These are phyloP conservation scores for Neurospora sp. DNA, from an alignment of 495 filamentous ascomycete species.

Conservation along the genomic window DNA sequence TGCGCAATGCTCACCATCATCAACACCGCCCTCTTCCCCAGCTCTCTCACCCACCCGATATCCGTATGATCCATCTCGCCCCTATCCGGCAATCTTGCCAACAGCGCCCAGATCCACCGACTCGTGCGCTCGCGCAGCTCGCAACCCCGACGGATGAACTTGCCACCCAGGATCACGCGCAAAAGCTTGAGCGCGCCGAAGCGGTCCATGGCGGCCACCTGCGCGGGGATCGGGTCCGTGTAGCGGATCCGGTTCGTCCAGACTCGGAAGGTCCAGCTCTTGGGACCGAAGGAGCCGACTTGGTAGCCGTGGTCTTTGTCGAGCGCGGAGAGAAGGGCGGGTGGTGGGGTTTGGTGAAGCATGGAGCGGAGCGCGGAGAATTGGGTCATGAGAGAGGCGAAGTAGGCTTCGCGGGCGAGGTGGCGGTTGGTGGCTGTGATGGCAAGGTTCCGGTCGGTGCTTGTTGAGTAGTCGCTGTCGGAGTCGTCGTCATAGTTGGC, in stretches of 20 bases:
- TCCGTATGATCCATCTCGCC: constrained; percentile 49
- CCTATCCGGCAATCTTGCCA: constrained; percentile 46
- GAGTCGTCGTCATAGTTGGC: neutral
- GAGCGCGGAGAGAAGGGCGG: constrained; percentile 37
- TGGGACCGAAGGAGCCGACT: constrained; percentile 35
- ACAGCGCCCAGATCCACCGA: constrained; percentile 53
- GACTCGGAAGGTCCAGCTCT: constrained; percentile 37
- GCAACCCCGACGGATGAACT: constrained; percentile 36
- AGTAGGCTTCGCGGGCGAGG: constrained; percentile 44
- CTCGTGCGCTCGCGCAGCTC: constrained; percentile 39
- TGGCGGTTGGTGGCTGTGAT: constrained; percentile 42
- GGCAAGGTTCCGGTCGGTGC: constrained; percentile 6
- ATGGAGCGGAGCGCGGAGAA: constrained; percentile 50
- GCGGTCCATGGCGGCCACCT: constrained; percentile 60
- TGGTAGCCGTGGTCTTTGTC: constrained; percentile 48
- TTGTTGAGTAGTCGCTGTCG: neutral
- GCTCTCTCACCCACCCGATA: constrained; percentile 46
- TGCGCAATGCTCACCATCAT: constrained; percentile 43
- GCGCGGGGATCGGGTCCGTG: constrained; percentile 54
- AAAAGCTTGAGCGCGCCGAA: constrained; percentile 48
- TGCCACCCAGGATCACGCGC: constrained; percentile 31
- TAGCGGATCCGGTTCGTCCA: constrained; percentile 38
- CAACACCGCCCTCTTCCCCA: constrained; percentile 49
- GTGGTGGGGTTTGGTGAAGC: constrained; percentile 46
- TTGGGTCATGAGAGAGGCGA: constrained; percentile 47